These are phyloP conservation scores for Mychonastes homosphaera DNA, from an alignment of 139 green algal species.

Conservation along the genomic window DNA sequence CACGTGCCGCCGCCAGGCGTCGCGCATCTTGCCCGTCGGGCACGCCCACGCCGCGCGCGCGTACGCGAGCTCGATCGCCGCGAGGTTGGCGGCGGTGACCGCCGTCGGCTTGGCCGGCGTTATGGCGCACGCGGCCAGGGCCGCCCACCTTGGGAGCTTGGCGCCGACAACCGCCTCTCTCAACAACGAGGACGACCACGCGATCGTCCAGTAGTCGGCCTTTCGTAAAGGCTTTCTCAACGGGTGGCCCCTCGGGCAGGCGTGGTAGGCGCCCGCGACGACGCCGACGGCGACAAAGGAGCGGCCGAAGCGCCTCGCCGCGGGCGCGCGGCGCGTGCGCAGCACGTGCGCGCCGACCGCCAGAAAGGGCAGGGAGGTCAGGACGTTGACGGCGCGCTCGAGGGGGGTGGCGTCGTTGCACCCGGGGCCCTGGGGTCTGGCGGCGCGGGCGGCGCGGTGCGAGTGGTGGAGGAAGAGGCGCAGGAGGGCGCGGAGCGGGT, in stretches of 20 bases:
- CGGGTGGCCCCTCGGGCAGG: conserved; percentile 29
- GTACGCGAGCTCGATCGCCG: conserved; percentile 25
- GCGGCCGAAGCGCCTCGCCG: conserved; percentile 4
- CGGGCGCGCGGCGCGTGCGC: conserved; percentile 7
- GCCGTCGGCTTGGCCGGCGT: conserved; percentile 39
- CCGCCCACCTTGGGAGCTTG: neutral
- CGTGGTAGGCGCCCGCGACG: conserved; percentile 8
- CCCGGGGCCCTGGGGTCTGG: conserved; percentile 18
- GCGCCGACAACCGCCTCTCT: conserved; percentile 22
- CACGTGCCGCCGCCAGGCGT: conserved; percentile 6
- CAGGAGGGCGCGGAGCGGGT: neutral
- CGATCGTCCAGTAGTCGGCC: conserved; percentile 49
- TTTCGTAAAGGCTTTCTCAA: conserved; percentile 22
- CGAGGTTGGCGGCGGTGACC: conserved; percentile 20
- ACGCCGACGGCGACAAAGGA: conserved; percentile 12
- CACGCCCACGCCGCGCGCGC: neutral
- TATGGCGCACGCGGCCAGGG: conserved; percentile 17
- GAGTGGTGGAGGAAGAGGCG: neutral
- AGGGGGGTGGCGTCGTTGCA: conserved; percentile 29
- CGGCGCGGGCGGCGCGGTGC: neutral
- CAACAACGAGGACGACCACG: conserved; percentile 20
- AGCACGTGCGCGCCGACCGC: conserved; percentile 34
- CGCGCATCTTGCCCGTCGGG: conserved; percentile 4
- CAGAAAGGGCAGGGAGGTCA: conserved; percentile 47
- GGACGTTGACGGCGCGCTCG: conserved; percentile 36